Evolutionary conservation across 2,329 filamentous ascomycete species (phyloP), one percentile per base, ranked within the genome.

Genomic region (Lachnellula cervina): DNA sequence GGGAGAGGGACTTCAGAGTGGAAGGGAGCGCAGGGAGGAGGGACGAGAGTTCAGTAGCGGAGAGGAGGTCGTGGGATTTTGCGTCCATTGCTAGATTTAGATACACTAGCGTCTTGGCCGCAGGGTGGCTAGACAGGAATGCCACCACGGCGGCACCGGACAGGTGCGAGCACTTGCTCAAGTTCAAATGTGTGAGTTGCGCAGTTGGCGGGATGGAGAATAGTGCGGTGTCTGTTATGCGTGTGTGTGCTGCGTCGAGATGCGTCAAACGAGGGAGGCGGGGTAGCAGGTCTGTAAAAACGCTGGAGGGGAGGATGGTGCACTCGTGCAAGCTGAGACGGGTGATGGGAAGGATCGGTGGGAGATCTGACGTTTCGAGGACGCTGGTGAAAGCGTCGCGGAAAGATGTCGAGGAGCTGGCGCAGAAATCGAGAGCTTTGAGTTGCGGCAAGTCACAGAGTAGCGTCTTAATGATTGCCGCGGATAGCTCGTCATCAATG

Each of bases 261-360:
- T 92, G 88, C 1, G 89, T 93, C 52, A 91, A 74, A 53, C 80
- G 77, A 25, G 76, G 70, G 48, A 93, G 76, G n/a, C 83, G 82
- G n/a, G 89, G 87, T 11, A 94, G 76, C 16, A 93, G 74, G 2
- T 75, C 77, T 65, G 89, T 85, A 65, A 89, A 90, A 45, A 87
- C 80, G 0, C 78, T 72, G 1, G 86, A 75, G 2, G 87, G 81
- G 4, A 94, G 77, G 49, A 82, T 87, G 59, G 86, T 82, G 70
- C 88, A 92, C 74, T 90, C 89, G 73, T 94, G 89, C 54, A 94
- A 77, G 34, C 87, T 90, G 16, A 94, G 70, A 25, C 87, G 82
- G 59, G 80, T 82, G 63, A 93, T 76, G 37, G 78, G 75, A 42
- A 90, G 76, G 54, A 74, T 66, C 21, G 76, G 74, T 14, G 83